Evolutionary conservation across 306 rosid genomes (phyloP).

Genomic region (Vigna unguiculata): DNA sequence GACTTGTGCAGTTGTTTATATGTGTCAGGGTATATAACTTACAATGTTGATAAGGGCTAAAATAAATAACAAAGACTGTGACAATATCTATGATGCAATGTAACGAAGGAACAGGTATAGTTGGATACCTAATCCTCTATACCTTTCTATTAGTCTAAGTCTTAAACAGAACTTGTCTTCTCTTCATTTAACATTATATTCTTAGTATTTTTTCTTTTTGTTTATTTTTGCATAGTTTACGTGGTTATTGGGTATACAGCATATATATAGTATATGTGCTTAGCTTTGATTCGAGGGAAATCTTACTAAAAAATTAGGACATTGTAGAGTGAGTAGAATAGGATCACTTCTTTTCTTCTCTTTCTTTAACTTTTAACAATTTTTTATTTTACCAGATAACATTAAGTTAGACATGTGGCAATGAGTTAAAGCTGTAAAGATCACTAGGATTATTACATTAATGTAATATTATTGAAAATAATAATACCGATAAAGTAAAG

Average conservation of each 20-base stretch:
- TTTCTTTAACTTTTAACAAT: not conserved
- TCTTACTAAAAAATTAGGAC: constrained; percentile 8
- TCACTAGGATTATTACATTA: constrained; percentile 15
- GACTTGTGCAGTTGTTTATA: not conserved
- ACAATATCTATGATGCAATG: constrained; percentile 36
- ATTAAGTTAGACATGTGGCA: constrained; percentile 6
- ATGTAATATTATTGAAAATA: constrained; percentile 28
- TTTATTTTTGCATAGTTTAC: constrained; percentile 22
- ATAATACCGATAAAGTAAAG: constrained; percentile 24
- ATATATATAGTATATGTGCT: constrained; percentile 26
- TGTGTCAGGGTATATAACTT: not conserved
- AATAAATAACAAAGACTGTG: constrained; percentile 22
- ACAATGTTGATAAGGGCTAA: not conserved
- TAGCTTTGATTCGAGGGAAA: constrained; percentile 43
- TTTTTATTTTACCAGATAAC: not conserved
- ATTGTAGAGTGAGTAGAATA: not conserved
- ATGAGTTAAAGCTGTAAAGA: constrained; percentile 16
- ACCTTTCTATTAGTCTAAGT: not conserved
- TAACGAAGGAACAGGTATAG: constrained; percentile 38
- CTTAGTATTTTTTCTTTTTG: constrained; percentile 18
- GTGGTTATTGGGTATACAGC: not conserved
- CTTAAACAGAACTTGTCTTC: constrained; percentile 10
- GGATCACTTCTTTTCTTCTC: not conserved
- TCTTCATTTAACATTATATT: constrained; percentile 15
- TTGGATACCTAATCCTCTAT: constrained; percentile 48